Evolutionary conservation across 148 eudicot genomes (phyloP).

Genomic region (Diospyros lotus): DNA sequence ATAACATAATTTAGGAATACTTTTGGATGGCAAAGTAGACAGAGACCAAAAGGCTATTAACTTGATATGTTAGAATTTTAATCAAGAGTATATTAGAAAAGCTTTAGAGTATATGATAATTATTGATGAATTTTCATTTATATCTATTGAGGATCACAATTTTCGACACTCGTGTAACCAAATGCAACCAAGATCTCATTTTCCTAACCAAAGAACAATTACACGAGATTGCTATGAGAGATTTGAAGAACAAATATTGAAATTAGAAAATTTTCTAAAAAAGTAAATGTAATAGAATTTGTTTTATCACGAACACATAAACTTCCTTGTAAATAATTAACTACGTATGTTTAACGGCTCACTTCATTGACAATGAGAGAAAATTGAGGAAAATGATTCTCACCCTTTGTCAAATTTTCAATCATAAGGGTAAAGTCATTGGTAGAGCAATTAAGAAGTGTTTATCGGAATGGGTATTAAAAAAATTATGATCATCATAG

Average conservation of each 20-base stretch:
- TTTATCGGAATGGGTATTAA: constrained; percentile 14
- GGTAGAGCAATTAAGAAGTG: constrained; percentile 1
- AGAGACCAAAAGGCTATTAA: no score
- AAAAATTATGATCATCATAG: not conserved
- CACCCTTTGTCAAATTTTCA: constrained; percentile 7
- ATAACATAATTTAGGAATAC: no score
- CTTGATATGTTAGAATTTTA: no score
- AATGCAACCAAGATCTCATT: not conserved
- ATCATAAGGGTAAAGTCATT: constrained; percentile 14
- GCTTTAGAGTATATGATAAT: not conserved
- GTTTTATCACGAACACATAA: constrained; percentile 12
- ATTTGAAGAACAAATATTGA: no score
- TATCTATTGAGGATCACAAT: no score
- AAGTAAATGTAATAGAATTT: not conserved
- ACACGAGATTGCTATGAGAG: no score
- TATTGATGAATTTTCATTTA: not conserved
- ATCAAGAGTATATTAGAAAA: not conserved
- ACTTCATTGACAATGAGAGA: constrained; percentile 2
- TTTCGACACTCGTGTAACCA: not conserved
- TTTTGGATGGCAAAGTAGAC: no score
- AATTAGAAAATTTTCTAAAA: no score
- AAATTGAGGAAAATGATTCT: constrained; percentile 15
- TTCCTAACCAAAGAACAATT: not conserved
- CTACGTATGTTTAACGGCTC: constrained; percentile 10
- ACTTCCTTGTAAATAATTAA: constrained; percentile 10